Evolutionary conservation across 1,139 yeast species (phyloP), one percentile per base, ranked within the genome.

Genomic region (Geotrichum fermentans): DNA sequence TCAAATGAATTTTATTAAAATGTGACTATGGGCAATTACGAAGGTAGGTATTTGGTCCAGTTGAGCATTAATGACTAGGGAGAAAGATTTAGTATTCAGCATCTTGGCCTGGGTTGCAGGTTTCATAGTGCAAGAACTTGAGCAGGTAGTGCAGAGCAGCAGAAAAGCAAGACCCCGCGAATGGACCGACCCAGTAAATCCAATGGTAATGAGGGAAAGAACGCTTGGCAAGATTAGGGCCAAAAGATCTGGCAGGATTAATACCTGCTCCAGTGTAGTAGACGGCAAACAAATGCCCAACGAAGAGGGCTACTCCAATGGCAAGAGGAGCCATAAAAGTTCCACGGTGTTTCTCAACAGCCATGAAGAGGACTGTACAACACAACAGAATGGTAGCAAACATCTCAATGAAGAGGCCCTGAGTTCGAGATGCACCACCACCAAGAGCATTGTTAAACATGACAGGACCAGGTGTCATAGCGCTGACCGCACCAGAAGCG

Each of bases 131-230:
- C 64, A 85, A 73, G 61, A 77, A 60, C 69, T 80, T 82, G 71
- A 87, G 72, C 49, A 79, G 56, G 66, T 81, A 76, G 82, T 86
- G 85, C 59, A 85, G 73, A 55, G 74, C 78, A 57, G 76, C 79
- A 33, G 95, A 83, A 59, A 86, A 65, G 49, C 73, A 56, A 5
- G 92, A 71, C 56, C 95, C 96, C 54, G 84, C 62, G 50, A 81
- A 60, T 55, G 95, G 95, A 52, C 95, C 95, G 51, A 88, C 78
- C 94, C 95, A 86, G 75, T 88, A 88, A 57, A 88, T 86, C 95
- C 95, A 88, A 74, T 81, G 89, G 71, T 88, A 87, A 61, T 65
- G 68, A 38, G 95, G 95, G 82, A 88, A 88, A 33, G 77, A 72
- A 52, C 69, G 72, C 51, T 77, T 76, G 52, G 90, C 95, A 53